phyloP scores from a whole-genome alignment of 495 filamentous ascomycete genomes.

The Penicillium soppii region DNA sequence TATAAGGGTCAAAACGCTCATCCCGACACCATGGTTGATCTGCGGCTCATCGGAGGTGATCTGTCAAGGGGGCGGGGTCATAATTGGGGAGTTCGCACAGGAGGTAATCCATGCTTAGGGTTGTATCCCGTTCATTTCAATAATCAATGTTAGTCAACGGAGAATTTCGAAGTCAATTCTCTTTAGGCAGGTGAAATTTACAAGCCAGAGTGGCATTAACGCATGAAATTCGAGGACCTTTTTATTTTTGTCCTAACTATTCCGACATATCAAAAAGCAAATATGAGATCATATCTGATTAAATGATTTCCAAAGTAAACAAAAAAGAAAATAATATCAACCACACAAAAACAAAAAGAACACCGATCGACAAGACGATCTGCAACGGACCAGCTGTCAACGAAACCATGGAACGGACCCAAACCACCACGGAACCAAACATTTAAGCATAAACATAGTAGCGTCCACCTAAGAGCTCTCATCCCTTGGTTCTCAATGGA shows the following conservation, averaged over 20 bases:
- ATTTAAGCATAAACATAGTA: slow-evolving; percentile 14
- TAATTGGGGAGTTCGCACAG: too few relatives aligned
- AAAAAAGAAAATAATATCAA: background rate
- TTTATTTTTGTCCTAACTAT: background rate
- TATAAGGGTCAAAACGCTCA: background rate
- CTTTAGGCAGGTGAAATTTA: slow-evolving; percentile 1
- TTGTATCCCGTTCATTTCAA: too few relatives aligned
- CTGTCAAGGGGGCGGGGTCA: slow-evolving; percentile 1
- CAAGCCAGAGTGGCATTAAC: background rate
- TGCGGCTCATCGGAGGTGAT: background rate
- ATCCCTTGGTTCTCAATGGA: slow-evolving; percentile 14
- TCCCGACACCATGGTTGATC: background rate
- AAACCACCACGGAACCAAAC: slow-evolving; percentile 7
- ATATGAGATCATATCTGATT: background rate
- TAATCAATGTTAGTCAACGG: background rate
- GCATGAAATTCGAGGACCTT: too few relatives aligned
- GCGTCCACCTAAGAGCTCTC: background rate
- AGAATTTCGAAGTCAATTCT: background rate
- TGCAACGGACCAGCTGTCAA: slow-evolving; percentile 10
- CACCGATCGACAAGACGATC: slow-evolving; percentile 9
- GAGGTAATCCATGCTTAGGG: too few relatives aligned
- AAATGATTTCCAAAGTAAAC: background rate
- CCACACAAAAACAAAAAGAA: background rate
- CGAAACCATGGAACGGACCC: slow-evolving; percentile 13
- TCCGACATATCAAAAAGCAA: background rate